phyloP scores from a whole-genome alignment of 2,329 filamentous ascomycete species.

The Penicillium sp. region DNA sequence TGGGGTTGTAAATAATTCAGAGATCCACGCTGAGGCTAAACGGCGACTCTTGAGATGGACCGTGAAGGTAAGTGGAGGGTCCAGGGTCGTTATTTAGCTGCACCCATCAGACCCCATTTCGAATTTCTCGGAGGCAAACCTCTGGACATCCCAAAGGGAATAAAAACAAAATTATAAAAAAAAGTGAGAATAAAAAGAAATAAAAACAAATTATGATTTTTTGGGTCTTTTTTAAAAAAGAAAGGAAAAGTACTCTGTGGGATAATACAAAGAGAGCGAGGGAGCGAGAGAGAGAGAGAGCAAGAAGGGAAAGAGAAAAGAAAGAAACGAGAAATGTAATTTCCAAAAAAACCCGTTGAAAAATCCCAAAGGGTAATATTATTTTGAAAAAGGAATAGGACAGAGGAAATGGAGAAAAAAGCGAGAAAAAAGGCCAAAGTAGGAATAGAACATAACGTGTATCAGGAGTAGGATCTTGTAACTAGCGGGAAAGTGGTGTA shows the following conservation, averaged over 20 bases:
- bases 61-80: constrained; percentile 36
- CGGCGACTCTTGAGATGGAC: constrained; percentile 30
- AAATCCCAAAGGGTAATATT: not conserved
- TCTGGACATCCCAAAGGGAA: constrained; percentile 16
- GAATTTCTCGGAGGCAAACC: constrained; percentile 18
- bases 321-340: constrained; percentile 1
- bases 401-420: constrained; percentile 2
- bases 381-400: not conserved
- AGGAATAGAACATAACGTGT: constrained; percentile 14
- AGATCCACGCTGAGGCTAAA: constrained; percentile 25
- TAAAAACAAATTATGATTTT: constrained; percentile 16
- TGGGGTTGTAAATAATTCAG: constrained; percentile 6
- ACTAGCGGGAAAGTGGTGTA: constrained; percentile 42
- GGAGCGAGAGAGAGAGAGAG: no score
- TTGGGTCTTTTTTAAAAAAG: not conserved
- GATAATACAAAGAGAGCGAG: constrained; percentile 10
- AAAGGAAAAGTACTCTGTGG: constrained; percentile 7
- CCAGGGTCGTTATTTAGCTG: constrained; percentile 45
- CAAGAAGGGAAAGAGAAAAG: not conserved
- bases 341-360: not conserved
- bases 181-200: constrained; percentile 12
- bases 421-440: constrained; percentile 11
- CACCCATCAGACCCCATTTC: constrained; percentile 30
- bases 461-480: constrained; percentile 33
- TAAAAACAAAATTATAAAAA: constrained; percentile 11